These are phyloP conservation scores for Penicillium pulvis DNA, from an alignment of 495 filamentous ascomycete species.

Conservation along the genomic window DNA sequence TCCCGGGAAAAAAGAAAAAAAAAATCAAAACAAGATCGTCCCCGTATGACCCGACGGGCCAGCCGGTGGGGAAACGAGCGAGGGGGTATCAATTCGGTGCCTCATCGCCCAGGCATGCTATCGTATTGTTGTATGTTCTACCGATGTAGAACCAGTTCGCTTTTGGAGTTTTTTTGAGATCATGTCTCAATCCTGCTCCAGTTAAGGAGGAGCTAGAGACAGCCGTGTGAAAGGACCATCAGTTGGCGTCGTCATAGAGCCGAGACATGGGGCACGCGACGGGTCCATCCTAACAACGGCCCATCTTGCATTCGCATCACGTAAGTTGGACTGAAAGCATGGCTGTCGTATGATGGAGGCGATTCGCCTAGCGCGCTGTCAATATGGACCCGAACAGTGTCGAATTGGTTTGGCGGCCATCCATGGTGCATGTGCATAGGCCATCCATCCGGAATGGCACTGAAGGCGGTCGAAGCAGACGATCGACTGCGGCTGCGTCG, in stretches of 20 bases:
- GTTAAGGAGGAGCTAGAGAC: background rate
- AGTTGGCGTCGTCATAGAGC: conserved; percentile 2
- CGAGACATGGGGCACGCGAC: conserved; percentile 11
- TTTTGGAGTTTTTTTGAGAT: background rate
- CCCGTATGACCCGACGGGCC: background rate
- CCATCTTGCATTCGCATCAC: conserved; percentile 12
- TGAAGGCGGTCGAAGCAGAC: background rate
- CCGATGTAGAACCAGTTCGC: background rate
- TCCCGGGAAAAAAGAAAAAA: background rate
- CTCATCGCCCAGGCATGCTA: conserved; percentile 14
- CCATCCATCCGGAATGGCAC: conserved; percentile 4
- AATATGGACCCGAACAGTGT: conserved; percentile 1
- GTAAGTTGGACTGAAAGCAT: conserved; percentile 15
- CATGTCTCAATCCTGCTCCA: background rate
- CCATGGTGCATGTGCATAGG: background rate
- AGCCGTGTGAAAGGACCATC: background rate
- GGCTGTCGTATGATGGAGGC: conserved; percentile 24
- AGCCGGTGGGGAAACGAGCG: background rate
- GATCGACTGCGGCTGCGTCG: background rate
- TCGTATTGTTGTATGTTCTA: background rate
- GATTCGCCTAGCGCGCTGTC: background rate
- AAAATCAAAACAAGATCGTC: conserved; percentile 9
- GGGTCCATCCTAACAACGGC: conserved; percentile 4
- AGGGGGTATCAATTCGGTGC: conserved; percentile 15
- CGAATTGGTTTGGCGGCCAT: background rate